These are phyloP conservation scores for Sphaerulina musiva DNA, from an alignment of 2,329 filamentous ascomycete genomes.

Conservation along the genomic window DNA sequence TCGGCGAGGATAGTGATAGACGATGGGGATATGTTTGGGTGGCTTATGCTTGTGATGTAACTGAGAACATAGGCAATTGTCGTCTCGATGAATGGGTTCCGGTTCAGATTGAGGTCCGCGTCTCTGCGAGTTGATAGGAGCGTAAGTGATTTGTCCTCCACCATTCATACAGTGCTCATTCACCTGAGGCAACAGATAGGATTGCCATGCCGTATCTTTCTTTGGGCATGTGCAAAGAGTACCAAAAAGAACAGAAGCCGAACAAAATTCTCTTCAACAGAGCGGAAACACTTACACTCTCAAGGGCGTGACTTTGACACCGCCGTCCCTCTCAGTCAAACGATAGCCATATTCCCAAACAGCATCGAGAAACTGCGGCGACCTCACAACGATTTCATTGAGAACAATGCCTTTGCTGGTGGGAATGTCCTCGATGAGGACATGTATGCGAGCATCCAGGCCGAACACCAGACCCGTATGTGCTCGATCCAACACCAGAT, in stretches of 20 bases:
- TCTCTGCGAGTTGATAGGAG: slow-evolving; percentile 25
- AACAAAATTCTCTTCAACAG: not conserved
- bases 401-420: slow-evolving; percentile 56
- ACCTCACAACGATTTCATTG: slow-evolving; percentile 74
- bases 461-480: slow-evolving; percentile 70
- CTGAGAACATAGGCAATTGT: slow-evolving; percentile 81
- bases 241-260: not conserved
- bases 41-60: slow-evolving; percentile 57
- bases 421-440: slow-evolving; percentile 50
- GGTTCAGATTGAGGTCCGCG: slow-evolving; percentile 41
- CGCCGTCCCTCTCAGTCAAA: slow-evolving; percentile 63
- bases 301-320: slow-evolving; percentile 72
- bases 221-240: slow-evolving; percentile 1
- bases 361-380: slow-evolving; percentile 83
- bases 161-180: not conserved
- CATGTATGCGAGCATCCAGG: slow-evolving; percentile 58
- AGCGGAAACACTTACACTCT: slow-evolving; percentile 56
- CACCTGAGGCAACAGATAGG: too few species aligned
- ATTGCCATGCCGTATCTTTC: not conserved
- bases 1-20: slow-evolving; percentile 85
- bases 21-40: slow-evolving; percentile 56
- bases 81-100: slow-evolving; percentile 87
- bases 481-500: slow-evolving; percentile 81
- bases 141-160: slow-evolving; percentile 17
- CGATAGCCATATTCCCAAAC: slow-evolving; percentile 83